Evolutionary conservation across 495 filamentous ascomycete genomes (phyloP), one percentile per base, ranked within the genome.

Genomic region (Xylaria curta): DNA sequence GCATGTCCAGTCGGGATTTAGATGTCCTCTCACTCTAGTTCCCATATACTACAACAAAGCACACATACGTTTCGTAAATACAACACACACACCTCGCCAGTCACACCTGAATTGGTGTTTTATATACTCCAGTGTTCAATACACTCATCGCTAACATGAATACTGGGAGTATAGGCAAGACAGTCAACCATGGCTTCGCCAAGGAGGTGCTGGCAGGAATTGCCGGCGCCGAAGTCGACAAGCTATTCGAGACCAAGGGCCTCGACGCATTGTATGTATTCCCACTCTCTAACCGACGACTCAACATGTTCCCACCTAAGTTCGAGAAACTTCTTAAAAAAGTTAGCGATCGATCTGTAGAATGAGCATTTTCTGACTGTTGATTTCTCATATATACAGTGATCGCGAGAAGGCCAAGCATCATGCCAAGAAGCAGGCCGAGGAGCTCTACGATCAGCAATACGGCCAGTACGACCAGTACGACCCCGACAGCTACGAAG

Each of bases 181-280:
- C 84, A 1, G 89, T 93, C 73, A 85, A 83, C 74, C 93, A 95
- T 83, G 84, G 82, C 47, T 89, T 93, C 76, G 93, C 93, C 80
- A 95, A 95, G 85, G 93, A 94, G 81, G 76, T 90, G 46, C 83
- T 95, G 24, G 90, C 86, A 56, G 92, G 89, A 73, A 77, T 94
- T 60, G 92, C 89, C 60, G 92, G 89, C 51, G 89, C 87, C 69
- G 91, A 95, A 81, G 86, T 93, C 70, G 93, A 97, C 85, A 93
- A 90, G 83, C 85, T 95, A 42, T 85, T 87, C 77, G 91, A 95
- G 87, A 92, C 89, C 77, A 94, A 93, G 87, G 92, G 92, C 36
- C 84, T 91, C 72, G 90, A 93, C 80, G 87, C 83, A 3, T 26
- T 47, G 42, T 60, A 60, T 19, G 58, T 60, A 2, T 38, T 10